Evolutionary conservation across 306 rosid species (phyloP), one percentile per base, ranked within the genome.

Genomic region (Delonix regia): DNA sequence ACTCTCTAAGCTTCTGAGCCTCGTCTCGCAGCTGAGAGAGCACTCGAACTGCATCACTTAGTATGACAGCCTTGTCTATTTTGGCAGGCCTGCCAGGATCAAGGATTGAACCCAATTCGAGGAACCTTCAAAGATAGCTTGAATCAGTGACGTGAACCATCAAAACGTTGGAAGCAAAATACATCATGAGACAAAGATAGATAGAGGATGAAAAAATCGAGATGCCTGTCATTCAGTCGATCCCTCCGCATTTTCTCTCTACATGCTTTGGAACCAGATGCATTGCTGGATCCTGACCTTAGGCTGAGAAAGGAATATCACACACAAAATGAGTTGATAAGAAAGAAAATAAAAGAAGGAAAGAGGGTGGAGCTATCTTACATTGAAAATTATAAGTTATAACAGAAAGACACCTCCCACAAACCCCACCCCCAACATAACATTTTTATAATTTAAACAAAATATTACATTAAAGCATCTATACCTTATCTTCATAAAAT

Each of bases 231-330:
- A 78, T 93, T 93, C 13, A 93, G 81, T 76, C 85, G 85, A 73
- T 89, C 93, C 87, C 98, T 85, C 78, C 98, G 81, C 83, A 93
- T 83, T 87, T 93, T 93, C 86, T 93, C 97, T 80, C 89, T 88
- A 57, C 91, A 88, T 71, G 98, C 97, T 86, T 93, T 93, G 34
- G 94, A 86, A 80, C 83, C 84, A 47, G 86, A 73, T 30, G 74
- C 19, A 70, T 69, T 70, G 85, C 84, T 39, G 60, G 87, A 84
- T 80, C 71, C 92, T 28, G 89, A 66, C 80, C 92, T 88, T 69
- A 55, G 67, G 72, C 98, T 90, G 88, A 39, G 21, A 76, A 15
- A 41, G 39, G 9, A 66, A 74, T 63, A 69, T 22, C 10, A 21
- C 18, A 24, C 28, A 63, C 16, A 71, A 62, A 80, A 19, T 65